Evolutionary conservation across 768 basidiomycete species (phyloP).

Genomic region (Tulasnella sp.): DNA sequence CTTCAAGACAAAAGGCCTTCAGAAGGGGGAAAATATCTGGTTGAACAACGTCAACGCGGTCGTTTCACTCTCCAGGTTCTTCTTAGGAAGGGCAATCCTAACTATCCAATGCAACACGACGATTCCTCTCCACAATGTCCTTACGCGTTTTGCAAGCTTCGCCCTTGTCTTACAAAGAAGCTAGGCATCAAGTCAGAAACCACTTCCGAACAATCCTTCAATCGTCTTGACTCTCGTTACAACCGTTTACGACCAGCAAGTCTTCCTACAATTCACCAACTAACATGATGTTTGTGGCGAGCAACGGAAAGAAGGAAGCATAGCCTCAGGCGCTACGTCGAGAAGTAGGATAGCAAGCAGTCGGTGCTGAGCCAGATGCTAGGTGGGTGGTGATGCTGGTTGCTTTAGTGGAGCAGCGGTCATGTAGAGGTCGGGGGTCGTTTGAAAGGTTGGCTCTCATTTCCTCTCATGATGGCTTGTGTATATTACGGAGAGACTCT

Average conservation of each 20-base stretch:
- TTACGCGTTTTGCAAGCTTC: not conserved
- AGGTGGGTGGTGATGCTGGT: not conserved
- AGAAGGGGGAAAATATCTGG: too few species aligned
- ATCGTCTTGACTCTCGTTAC: constrained; percentile 18
- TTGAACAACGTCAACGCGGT: too few species aligned
- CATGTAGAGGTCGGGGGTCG: not conserved
- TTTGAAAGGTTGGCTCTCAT: too few species aligned
- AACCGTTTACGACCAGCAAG: too few species aligned
- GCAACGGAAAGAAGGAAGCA: not conserved
- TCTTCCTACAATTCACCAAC: constrained; percentile 4
- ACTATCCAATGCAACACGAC: constrained; percentile 24
- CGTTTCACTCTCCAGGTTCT: too few species aligned
- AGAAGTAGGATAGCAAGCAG: not conserved
- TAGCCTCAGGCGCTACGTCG: not conserved
- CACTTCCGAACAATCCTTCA: not conserved
- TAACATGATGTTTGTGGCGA: not conserved
- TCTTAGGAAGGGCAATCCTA: not conserved
- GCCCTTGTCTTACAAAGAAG: constrained; percentile 30
- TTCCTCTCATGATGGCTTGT: not conserved
- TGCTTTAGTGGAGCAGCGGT: not conserved
- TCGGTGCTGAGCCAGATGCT: not conserved
- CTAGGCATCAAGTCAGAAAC: not conserved
- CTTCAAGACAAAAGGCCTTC: too few species aligned
- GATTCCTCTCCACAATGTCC: not conserved
- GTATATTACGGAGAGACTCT: not conserved